Evolutionary conservation across 192 early-diverging fungal genomes (phyloP).

Genomic region (Coemansia sp.): DNA sequence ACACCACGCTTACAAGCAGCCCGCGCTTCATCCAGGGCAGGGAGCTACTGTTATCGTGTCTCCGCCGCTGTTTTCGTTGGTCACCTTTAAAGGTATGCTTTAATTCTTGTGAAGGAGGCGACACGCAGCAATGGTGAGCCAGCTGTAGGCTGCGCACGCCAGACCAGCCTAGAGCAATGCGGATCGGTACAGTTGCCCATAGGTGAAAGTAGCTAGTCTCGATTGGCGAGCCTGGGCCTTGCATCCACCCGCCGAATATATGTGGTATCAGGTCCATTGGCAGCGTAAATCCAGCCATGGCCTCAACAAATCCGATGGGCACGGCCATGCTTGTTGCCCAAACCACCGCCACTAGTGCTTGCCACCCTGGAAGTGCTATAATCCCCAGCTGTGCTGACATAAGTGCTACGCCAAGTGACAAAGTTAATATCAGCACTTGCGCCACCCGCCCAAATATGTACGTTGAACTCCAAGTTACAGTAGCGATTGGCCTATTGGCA

Average conservation of each 20-base stretch:
- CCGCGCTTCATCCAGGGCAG: slow-evolving; percentile 52
- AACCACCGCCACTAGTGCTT: slow-evolving; percentile 32
- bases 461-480: slow-evolving; percentile 13
- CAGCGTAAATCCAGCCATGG: slow-evolving; percentile 45
- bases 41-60: background rate
- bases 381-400: slow-evolving; percentile 44
- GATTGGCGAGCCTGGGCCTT: slow-evolving; percentile 43
- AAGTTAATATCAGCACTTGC: slow-evolving; percentile 33
- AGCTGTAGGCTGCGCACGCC: slow-evolving; percentile 54
- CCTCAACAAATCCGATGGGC: slow-evolving; percentile 52
- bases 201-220: slow-evolving; percentile 55
- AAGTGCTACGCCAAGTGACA: slow-evolving; percentile 36
- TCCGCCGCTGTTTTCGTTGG: background rate
- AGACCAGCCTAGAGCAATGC: slow-evolving; percentile 49
- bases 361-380: slow-evolving; percentile 46
- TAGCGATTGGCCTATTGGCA: background rate
- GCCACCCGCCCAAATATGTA: slow-evolving; percentile 25
- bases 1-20: slow-evolving; percentile 38
- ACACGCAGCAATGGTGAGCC: slow-evolving; percentile 28
- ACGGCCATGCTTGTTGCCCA: slow-evolving; percentile 39
- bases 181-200: slow-evolving; percentile 49
- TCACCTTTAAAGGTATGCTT: background rate
- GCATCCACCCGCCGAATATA: slow-evolving; percentile 46
- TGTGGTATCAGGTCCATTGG: slow-evolving; percentile 52
- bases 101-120: background rate